phyloP scores from a whole-genome alignment of 2,329 filamentous ascomycete genomes.

The Macrophomina pseudophaseolina region DNA sequence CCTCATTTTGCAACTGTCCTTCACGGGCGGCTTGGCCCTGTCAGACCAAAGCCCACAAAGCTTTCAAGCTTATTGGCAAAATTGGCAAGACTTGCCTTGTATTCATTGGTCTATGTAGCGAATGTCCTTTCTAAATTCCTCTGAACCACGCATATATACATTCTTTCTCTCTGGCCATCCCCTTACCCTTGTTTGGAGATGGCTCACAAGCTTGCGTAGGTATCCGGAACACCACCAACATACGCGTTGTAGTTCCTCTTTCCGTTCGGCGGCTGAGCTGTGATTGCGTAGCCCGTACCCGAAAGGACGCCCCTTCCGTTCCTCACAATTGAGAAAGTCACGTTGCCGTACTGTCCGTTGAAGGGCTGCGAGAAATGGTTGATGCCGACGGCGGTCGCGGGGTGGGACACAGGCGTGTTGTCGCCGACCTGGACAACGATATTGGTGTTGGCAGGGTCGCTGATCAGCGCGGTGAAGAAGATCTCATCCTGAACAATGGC shows the following conservation, averaged over 20 bases:
- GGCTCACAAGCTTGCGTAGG: conserved; percentile 1
- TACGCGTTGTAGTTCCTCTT: conserved; percentile 31
- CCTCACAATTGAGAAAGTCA: conserved; percentile 27
- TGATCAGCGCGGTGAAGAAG: conserved; percentile 48
- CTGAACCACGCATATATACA: neutral
- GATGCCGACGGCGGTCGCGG: conserved; percentile 13
- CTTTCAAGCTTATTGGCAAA: no score
- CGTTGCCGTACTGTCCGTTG: conserved; percentile 28
- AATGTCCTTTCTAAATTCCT: neutral
- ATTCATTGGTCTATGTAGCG: no score
- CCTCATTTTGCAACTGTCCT: no score
- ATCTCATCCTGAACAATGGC: conserved; percentile 51
- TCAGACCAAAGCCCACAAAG: no score
- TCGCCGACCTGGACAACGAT: conserved; percentile 27
- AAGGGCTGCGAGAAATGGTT: conserved; percentile 28
- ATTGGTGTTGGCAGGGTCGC: conserved; percentile 13
- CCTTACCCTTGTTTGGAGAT: neutral
- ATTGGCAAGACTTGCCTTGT: no score
- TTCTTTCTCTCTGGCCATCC: neutral
- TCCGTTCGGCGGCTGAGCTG: conserved; percentile 11
- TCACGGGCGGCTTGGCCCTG: no score
- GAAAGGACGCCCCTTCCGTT: conserved; percentile 21
- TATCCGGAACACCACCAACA: conserved; percentile 27
- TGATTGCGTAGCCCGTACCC: conserved; percentile 24
- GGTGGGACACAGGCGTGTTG: conserved; percentile 15